phyloP scores from a whole-genome alignment of 495 filamentous ascomycete species.

The Mytilinidion resinicola region DNA sequence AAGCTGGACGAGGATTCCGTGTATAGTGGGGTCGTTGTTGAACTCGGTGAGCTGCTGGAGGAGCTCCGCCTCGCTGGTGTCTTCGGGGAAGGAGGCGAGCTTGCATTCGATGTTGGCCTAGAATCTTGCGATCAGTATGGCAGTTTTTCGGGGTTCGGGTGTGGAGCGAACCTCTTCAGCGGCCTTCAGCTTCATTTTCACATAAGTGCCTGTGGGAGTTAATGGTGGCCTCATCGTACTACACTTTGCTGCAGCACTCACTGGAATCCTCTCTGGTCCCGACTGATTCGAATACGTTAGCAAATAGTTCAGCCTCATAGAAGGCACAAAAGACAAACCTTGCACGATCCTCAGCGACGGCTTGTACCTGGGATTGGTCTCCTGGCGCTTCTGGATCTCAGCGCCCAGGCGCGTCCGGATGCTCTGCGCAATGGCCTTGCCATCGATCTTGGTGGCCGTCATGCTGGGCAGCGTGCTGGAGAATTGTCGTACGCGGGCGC shows the following conservation, averaged over 20 bases:
- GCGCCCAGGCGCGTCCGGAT: slow-evolving; percentile 73
- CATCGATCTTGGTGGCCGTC: slow-evolving; percentile 89
- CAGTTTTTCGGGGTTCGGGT: slow-evolving; percentile 8
- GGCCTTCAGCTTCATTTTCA: slow-evolving; percentile 98
- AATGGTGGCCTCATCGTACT: neutral
- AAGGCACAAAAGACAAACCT: slow-evolving; percentile 47
- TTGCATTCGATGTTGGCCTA: slow-evolving; percentile 86
- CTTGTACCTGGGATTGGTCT: slow-evolving; percentile 74
- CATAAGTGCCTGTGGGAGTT: slow-evolving; percentile 73
- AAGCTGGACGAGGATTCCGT: slow-evolving; percentile 91
- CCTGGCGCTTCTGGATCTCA: slow-evolving; percentile 75
- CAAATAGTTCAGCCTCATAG: neutral
- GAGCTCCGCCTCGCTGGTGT: slow-evolving; percentile 77
- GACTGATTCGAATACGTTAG: slow-evolving; percentile 45
- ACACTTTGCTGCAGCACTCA: slow-evolving; percentile 40
- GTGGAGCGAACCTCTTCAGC: slow-evolving; percentile 68
- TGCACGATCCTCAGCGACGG: slow-evolving; percentile 90
- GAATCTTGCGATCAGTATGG: slow-evolving; percentile 1
- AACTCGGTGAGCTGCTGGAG: slow-evolving; percentile 70
- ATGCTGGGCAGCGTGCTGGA: slow-evolving; percentile 53
- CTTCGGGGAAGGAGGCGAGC: slow-evolving; percentile 71
- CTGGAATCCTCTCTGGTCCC: slow-evolving; percentile 89
- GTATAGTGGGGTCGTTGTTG: slow-evolving; percentile 81
- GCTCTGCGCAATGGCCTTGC: slow-evolving; percentile 83
- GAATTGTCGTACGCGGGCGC: slow-evolving; percentile 31